Evolutionary conservation across 2,329 filamentous ascomycete genomes (phyloP), one percentile per base, ranked within the genome.

Genomic region (Xylaria polymorpha): DNA sequence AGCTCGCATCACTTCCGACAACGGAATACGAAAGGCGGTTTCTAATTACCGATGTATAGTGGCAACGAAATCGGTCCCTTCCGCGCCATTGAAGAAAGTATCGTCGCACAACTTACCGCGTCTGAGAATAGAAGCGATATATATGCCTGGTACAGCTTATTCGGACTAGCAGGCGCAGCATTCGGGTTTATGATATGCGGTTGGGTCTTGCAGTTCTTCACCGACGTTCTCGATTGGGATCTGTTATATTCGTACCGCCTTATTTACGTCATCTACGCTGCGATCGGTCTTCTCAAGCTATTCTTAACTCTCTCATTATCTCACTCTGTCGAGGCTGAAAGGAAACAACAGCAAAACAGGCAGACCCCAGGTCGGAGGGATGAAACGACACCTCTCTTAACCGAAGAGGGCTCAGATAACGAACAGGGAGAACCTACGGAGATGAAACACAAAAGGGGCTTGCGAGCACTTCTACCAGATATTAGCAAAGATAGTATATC

Each of bases 11-110:
- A 32, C 12, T 20, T 39, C 22, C 3, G 12, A 15, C 6, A 41
- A 35, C 32, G 2, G 6, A 10, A 32, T 20, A 8, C 18, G 8
- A 56, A 37, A 4, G 29, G 8, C 15, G 14, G 10, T n/a, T 41
- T n/a, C 61, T 69, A 46, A 71, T 44, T 32, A 6, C 8, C 14
- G 4, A 57, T n/a, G 12, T 39, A 53, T 46, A 87, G 87, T 74
- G 88, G 88, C 8, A 89, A 88, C 65, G 88, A 91, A 74, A 90
- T 90, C 62, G 88, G 88, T 0, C 88, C 88, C 0, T 90, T 91
- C 68, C 82, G 86, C 46, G 88, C 88, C 46, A 83, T 90, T 35
- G 88, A 90, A 74, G 88, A 90, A 77, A 88, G 85, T 18, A 85
- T 86, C 5, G 79, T 90, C 1, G 87, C 88, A 3, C 87, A 90